Evolutionary conservation across 2,329 filamentous ascomycete genomes (phyloP), one percentile per base, ranked within the genome.

Genomic region (Aspergillus jensenii): DNA sequence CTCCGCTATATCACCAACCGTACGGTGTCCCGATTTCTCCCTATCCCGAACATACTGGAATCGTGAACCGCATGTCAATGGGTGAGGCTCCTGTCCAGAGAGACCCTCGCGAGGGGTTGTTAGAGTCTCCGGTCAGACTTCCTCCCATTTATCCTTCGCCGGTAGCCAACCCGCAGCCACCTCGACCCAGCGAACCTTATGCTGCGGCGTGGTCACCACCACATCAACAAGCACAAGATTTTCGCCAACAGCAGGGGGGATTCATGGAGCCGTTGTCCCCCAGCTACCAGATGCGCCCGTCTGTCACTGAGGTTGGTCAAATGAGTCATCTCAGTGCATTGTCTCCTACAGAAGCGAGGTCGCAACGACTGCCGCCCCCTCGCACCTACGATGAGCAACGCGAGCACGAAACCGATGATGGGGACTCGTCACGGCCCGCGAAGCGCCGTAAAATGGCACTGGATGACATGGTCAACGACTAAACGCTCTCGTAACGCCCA

Each of bases 401-500:
- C 3, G 58, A 23, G 6, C 56, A 59, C 9, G 69, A 68, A 15
- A 43, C 59, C 2, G 66, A 71, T 31, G 40, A 41, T 12, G 56
- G 62, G 4, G 68, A 69, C 21, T 60, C 60, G 11, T 62, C 59
- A 11, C 61, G 70, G 43, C 74, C 73, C 5, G 41, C 71, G 12
- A 76, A 76, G 56, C 65, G 74, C 43, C 71, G 71, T 33, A 74
- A 71, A 48, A 76, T 76, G 74, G 73, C 74, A 14, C 55, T 76
- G 55, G 71, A 76, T 51, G 73, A 76, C 50, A 76, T 76, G 67
- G 74, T 76, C 17, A 76, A 76, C 48, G 74, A 69, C 43, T 76
- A 54, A 55, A n/a, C 17, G 17, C 6, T 17, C 12, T 33, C 35
- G 35, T n/a, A 14, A 7, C 6, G 3, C 15, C 21, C 39, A 33